Evolutionary conservation across 805 yeast species (phyloP).

Genomic region (Zygosaccharomyces siamensis): DNA sequence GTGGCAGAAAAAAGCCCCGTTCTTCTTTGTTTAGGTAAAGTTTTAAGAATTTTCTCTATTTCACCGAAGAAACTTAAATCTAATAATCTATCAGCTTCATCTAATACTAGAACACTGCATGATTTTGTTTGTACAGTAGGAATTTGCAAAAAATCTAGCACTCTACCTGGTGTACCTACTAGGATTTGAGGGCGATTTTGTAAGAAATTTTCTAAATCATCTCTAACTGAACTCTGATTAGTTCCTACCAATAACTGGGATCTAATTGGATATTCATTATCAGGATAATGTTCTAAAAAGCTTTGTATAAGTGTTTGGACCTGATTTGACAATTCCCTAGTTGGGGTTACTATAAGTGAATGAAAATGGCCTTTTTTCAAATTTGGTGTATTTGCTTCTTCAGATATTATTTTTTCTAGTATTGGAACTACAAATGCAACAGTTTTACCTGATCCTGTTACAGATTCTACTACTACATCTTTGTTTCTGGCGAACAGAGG

Average conservation of each 20-base stretch:
- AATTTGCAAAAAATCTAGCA: constrained; percentile 61
- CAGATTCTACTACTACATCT: constrained; percentile 96
- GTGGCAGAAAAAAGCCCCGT: constrained; percentile 96
- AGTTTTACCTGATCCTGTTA: constrained; percentile 98
- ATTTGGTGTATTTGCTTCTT: constrained; percentile 28
- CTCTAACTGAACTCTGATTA: constrained; percentile 56
- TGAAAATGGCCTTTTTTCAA: constrained; percentile 61
- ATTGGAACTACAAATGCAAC: constrained; percentile 84
- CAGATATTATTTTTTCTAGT: constrained; percentile 53
- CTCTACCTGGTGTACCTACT: constrained; percentile 90
- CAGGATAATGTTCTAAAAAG: constrained; percentile 55
- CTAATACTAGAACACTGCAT: constrained; percentile 72
- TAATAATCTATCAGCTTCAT: constrained; percentile 87
- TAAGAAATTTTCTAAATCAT: constrained; percentile 60
- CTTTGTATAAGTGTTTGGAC: constrained; percentile 61
- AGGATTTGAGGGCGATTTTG: constrained; percentile 62
- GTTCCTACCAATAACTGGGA: constrained; percentile 56
- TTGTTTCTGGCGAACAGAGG: constrained; percentile 80
- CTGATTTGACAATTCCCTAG: constrained; percentile 65
- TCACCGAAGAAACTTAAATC: constrained; percentile 73
- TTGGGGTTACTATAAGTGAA: constrained; percentile 64
- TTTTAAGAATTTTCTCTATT: constrained; percentile 57
- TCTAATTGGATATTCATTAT: constrained; percentile 38
- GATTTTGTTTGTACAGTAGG: constrained; percentile 57
- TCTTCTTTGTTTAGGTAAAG: constrained; percentile 84